These are phyloP conservation scores for Russula compacta DNA, from an alignment of 768 basidiomycete genomes.

Conservation along the genomic window DNA sequence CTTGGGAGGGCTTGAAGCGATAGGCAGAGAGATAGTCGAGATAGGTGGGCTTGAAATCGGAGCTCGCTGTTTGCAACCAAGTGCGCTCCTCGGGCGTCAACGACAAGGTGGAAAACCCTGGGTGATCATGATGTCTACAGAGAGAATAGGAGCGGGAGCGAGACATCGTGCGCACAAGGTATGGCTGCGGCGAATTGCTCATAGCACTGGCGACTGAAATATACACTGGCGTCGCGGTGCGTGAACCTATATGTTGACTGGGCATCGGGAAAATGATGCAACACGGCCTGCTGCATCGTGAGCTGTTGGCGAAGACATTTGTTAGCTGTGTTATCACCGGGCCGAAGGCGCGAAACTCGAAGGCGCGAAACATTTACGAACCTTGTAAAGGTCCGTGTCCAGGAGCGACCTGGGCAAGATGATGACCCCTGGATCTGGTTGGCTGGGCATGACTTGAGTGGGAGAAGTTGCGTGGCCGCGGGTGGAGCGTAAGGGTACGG, in stretches of 20 bases:
- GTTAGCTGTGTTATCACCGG: background rate
- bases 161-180: conserved; percentile 36
- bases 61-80: conserved; percentile 62
- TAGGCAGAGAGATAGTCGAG: conserved; percentile 66
- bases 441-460: background rate
- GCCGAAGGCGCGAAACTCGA: background rate
- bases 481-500: background rate
- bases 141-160: background rate
- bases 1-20: conserved; percentile 68
- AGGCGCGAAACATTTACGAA: background rate
- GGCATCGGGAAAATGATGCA: conserved; percentile 64
- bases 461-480: background rate
- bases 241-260: conserved; percentile 72
- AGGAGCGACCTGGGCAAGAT: conserved; percentile 49
- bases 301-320: conserved; percentile 38
- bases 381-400: conserved; percentile 93
- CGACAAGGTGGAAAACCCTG: conserved; percentile 60
- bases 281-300: conserved; percentile 92
- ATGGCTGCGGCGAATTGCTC: conserved; percentile 49
- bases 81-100: conserved; percentile 51
- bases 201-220: conserved; percentile 59
- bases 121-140: background rate
- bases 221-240: conserved; percentile 55
- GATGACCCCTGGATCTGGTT: conserved; percentile 5
- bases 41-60: conserved; percentile 65